phyloP scores from a whole-genome alignment of 306 rosid species.

The Geum urbanum region DNA sequence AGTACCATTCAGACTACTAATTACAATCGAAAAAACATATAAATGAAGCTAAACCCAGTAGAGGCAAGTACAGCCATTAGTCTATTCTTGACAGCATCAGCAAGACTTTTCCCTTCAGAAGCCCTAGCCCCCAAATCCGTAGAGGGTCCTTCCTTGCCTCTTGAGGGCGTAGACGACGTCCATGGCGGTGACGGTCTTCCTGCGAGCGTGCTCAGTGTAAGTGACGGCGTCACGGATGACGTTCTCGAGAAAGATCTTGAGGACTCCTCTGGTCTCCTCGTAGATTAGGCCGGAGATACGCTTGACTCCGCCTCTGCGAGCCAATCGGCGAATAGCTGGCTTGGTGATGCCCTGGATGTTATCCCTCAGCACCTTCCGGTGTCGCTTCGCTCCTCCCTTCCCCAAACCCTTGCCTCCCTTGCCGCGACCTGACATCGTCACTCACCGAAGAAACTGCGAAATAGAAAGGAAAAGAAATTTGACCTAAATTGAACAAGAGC shows the following conservation, averaged over 20 bases:
- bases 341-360: slow-evolving; percentile 70
- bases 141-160: slow-evolving; percentile 75
- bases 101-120: slow-evolving; percentile 42
- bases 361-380: slow-evolving; percentile 58
- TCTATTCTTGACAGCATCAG: slow-evolving; percentile 59
- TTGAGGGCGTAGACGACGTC: slow-evolving; percentile 61
- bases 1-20: slow-evolving; percentile 1
- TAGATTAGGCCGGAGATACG: slow-evolving; percentile 69
- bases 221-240: slow-evolving; percentile 74
- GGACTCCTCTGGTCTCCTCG: slow-evolving; percentile 64
- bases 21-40: neutral
- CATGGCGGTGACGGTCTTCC: slow-evolving; percentile 72
- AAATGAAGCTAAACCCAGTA: no score
- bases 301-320: slow-evolving; percentile 65
- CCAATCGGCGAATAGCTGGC: slow-evolving; percentile 61
- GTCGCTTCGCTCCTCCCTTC: slow-evolving; percentile 76
- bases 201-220: slow-evolving; percentile 60
- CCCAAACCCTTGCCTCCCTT: slow-evolving; percentile 74
- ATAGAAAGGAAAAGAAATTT: neutral
- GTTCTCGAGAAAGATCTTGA: slow-evolving; percentile 65
- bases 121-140: slow-evolving; percentile 68
- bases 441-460: no score
- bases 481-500: neutral
- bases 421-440: slow-evolving; percentile 61
- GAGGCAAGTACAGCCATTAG: neutral